Base-by-base conservation (phyloP, 306 rosid genomes). In the Alnus rubra region DNA sequence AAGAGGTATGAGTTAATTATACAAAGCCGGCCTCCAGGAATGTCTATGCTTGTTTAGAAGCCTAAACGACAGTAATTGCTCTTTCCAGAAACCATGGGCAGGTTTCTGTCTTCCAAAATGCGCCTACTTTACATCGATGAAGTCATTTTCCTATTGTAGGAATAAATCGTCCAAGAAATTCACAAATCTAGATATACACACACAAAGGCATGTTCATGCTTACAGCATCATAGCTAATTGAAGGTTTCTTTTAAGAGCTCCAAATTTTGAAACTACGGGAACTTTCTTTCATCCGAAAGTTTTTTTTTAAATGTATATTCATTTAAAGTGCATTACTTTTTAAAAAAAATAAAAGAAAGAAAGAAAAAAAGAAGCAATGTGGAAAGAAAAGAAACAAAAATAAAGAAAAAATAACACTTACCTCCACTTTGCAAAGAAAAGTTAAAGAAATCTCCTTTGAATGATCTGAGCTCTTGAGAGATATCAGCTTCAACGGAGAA, bases 341-440 rank as follows among this genome's bases (percentile, higher is more conserved):
- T 23, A 0, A 23, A 23, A 23, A 23, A 23, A 23, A 23, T 23
- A 23, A 23, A 23, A 23, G 28, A 23, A 23, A 23, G 28, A 23
- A 23, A 23, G 28, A 23, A 23, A 23, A 23, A 23, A 23, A 23
- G 28, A 23, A 23, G 28, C 28, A 23, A 23, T 23, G 28, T 23
- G 28, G 28, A 23, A 23, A 23, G 28, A 23, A 23, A 23, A 23
- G 28, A 23, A 23, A 23, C 28, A 23, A 23, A 23, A 23, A 23
- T 23, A 23, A 23, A 4, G 35, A 54, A 45, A 12, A 42, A 67
- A 42, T 42, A 18, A 37, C 75, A 67, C 88, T 76, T 75, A 92
- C 94, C 97, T 90, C 87, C 78, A 89, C 96, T 76, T 87, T 86
- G 85, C 87, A 82, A 60, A 87, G 87, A 75, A 91, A 86, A 84